Conservation (phyloP, 768 basidiomycete species). For the Pisolithus albus region DNA sequence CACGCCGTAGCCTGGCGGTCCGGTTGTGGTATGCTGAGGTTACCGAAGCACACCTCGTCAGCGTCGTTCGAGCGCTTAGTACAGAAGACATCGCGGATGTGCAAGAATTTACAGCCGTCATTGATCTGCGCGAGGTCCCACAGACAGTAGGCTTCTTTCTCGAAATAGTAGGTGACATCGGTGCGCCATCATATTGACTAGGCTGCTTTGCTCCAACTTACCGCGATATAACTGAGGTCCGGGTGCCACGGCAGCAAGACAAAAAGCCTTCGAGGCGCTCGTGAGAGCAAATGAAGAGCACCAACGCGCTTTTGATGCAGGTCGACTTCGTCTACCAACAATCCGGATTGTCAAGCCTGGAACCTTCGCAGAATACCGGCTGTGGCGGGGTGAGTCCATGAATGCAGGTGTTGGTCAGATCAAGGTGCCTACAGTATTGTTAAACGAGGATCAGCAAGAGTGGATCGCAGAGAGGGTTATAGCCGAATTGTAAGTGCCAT, state of each 20-base stretch:
- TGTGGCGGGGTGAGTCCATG: constrained; percentile 5
- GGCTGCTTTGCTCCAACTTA: not conserved
- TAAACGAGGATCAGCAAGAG: not conserved
- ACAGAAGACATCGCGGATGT: constrained; percentile 4
- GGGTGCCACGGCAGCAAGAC: not conserved
- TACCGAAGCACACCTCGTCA: constrained; percentile 7
- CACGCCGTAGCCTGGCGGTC: not conserved
- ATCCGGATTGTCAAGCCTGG: constrained; percentile 10
- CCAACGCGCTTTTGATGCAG: not conserved
- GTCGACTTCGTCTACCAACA: constrained; percentile 5
- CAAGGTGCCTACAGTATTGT: constrained; percentile 12
- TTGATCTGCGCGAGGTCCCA: constrained; percentile 9
- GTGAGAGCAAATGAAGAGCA: not conserved
- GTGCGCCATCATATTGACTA: not conserved
- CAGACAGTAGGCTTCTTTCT: constrained; percentile 14
- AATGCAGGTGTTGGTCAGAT: constrained; percentile 8
- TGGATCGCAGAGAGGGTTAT: constrained; percentile 8
- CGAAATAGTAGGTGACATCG: constrained; percentile 6
- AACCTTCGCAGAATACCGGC: constrained; percentile 7
- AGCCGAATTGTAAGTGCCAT: too few relatives aligned
- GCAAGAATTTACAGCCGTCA: constrained; percentile 10
- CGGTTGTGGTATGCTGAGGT: constrained; percentile 3
- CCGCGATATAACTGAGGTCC: constrained; percentile 2
- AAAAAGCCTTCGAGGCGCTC: constrained; percentile 6
- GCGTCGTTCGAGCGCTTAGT: not conserved